Conservation (phyloP, 257 asterid species). For the Solanum okadae region DNA sequence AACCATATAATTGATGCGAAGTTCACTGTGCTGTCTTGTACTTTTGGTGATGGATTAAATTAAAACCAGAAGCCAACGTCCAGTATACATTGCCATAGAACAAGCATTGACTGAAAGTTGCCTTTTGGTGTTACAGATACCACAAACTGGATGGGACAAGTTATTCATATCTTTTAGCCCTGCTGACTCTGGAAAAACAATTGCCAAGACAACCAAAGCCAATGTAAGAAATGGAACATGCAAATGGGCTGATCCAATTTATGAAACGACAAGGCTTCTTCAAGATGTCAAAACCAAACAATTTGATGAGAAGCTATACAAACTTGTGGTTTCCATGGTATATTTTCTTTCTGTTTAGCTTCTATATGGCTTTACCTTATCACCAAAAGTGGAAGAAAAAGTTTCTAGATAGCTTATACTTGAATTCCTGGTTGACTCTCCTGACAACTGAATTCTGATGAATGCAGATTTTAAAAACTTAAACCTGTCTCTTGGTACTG, state of each 20-base stretch:
- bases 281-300: slow-evolving; percentile 82
- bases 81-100: neutral
- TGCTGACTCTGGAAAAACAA: slow-evolving; percentile 74
- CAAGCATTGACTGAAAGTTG: neutral
- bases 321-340: slow-evolving; percentile 91
- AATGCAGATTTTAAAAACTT: neutral
- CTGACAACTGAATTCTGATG: neutral
- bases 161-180: slow-evolving; percentile 75
- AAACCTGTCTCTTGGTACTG: neutral
- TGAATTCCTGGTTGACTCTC: neutral
- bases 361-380: neutral
- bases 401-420: neutral
- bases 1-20: neutral
- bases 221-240: slow-evolving; percentile 89
- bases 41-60: neutral
- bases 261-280: slow-evolving; percentile 92
- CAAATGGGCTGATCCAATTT: slow-evolving; percentile 98
- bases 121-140: slow-evolving; percentile 52
- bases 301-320: slow-evolving; percentile 89
- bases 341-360: slow-evolving; percentile 10
- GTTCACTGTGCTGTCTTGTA: neutral
- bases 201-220: slow-evolving; percentile 90
- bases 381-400: neutral
- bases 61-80: neutral
- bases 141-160: slow-evolving; percentile 97